Percentiles rank a stretch among this genome's conserved stretches.
Conservation (phyloP, 352 stramenopile genomes). For the Phytopythium boreale region DNA sequence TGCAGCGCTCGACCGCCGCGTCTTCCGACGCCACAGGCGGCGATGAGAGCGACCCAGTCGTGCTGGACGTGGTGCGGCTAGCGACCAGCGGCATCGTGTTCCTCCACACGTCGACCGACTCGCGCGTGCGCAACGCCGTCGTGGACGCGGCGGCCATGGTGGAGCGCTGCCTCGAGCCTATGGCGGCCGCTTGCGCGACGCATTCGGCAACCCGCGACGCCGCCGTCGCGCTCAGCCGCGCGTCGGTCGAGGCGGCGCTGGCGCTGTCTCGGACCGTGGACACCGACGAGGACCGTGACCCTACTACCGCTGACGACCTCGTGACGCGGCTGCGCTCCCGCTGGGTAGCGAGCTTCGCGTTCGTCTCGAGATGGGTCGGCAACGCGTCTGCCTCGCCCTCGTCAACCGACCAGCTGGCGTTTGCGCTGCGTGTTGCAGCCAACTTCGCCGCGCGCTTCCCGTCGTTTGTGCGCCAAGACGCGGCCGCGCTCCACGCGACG, state of each 20-base stretch:
- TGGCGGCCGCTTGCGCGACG: constrained; percentile 9
- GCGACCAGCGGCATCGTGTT: constrained; percentile 49
- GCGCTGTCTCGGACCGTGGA: constrained; percentile 36
- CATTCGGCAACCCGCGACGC: constrained; percentile 14
- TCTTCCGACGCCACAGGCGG: background rate
- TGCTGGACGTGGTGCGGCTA: constrained; percentile 36
- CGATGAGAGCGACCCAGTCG: constrained; percentile 19
- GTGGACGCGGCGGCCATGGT: constrained; percentile 34
- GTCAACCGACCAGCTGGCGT: constrained; percentile 22
- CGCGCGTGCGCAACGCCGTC: constrained; percentile 20
- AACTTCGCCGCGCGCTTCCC: constrained; percentile 38
- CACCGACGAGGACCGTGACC: background rate
- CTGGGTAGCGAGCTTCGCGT: constrained; percentile 26
- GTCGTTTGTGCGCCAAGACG: constrained; percentile 20
- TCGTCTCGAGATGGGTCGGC: constrained; percentile 32
- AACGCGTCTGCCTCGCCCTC: constrained; percentile 11
- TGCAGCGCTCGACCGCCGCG: background rate
- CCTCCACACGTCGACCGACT: constrained; percentile 40
- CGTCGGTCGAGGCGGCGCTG: constrained; percentile 36
- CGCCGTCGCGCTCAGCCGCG: constrained; percentile 33
- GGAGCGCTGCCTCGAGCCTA: constrained; percentile 29
- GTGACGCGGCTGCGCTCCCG: constrained; percentile 18
- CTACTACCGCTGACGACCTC: background rate
- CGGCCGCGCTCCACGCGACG: constrained; percentile 37
- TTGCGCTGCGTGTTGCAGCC: constrained; percentile 35